A percentile compares a stretch with the other conserved stretches of the same genome.
Conservation (phyloP, 139 green algal genomes). For the Marvania coccoides region DNA sequence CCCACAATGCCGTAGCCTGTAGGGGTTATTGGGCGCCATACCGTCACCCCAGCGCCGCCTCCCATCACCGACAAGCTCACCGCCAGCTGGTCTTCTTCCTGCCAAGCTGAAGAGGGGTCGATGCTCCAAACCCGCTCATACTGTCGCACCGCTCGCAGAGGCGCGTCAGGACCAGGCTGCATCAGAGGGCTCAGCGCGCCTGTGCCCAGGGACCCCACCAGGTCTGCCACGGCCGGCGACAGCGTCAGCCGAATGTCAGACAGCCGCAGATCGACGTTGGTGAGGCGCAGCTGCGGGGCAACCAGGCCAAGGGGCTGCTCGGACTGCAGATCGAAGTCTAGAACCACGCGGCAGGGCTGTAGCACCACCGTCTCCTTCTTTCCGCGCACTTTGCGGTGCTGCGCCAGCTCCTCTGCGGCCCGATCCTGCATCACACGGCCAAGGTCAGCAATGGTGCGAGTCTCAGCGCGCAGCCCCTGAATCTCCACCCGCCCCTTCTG, state of each 20-base stretch:
- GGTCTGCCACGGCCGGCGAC: conserved; percentile 56
- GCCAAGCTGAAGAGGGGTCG: conserved; percentile 3
- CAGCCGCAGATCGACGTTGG: conserved; percentile 41
- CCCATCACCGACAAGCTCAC: conserved; percentile 27
- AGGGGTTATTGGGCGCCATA: conserved; percentile 72
- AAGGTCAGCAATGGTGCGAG: neutral
- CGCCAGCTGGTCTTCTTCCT: neutral
- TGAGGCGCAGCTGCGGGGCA: neutral
- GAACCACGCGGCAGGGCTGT: conserved; percentile 35
- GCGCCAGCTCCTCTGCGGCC: neutral
- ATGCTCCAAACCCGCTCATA: conserved; percentile 63
- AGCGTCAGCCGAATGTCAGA: conserved; percentile 48
- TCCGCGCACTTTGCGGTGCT: conserved; percentile 19
- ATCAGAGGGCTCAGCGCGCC: conserved; percentile 35
- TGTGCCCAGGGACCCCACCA: conserved; percentile 32
- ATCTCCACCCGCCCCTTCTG: conserved; percentile 25
- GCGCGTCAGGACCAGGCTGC: conserved; percentile 19
- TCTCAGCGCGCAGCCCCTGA: conserved; percentile 37
- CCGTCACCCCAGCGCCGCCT: conserved; percentile 44
- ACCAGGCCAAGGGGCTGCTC: neutral
- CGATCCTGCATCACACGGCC: neutral
- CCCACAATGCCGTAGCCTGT: conserved; percentile 69
- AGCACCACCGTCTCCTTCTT: conserved; percentile 36
- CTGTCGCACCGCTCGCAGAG: conserved; percentile 40
- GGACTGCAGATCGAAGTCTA: conserved; percentile 25